Conservation (phyloP, 2,329 filamentous ascomycete species). For the Aspergillus floridensis region DNA sequence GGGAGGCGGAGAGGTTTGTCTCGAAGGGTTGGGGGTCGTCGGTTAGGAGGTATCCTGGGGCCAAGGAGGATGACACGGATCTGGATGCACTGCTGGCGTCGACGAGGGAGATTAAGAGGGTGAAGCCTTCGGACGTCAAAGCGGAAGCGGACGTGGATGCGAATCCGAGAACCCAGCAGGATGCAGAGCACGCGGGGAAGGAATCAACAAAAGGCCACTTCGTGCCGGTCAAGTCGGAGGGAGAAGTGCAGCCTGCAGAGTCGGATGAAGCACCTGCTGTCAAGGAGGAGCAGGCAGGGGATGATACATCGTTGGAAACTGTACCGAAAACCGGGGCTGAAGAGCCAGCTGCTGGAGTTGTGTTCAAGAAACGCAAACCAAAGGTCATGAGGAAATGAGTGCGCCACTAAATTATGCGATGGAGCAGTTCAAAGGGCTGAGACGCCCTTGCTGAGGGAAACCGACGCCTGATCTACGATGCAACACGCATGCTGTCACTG, state of each 20-base stretch:
- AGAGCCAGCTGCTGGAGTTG: slow-evolving; percentile 31
- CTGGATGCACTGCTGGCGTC: slow-evolving; percentile 45
- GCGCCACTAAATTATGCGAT: not conserved
- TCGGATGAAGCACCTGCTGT: slow-evolving; percentile 11
- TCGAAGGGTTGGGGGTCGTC: slow-evolving; percentile 47
- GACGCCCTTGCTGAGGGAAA: not conserved
- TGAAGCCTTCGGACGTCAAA: slow-evolving; percentile 17
- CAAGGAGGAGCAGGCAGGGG: slow-evolving; percentile 24
- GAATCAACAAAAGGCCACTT: slow-evolving; percentile 8
- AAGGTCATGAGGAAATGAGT: slow-evolving; percentile 42
- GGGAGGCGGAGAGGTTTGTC: slow-evolving; percentile 30
- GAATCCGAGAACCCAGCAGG: slow-evolving; percentile 16
- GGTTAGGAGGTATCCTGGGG: slow-evolving; percentile 41
- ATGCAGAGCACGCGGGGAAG: slow-evolving; percentile 6
- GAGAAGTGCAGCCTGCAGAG: slow-evolving; percentile 7
- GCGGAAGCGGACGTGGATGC: slow-evolving; percentile 6
- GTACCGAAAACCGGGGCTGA: slow-evolving; percentile 18
- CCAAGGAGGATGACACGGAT: slow-evolving; percentile 35
- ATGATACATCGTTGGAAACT: slow-evolving; percentile 3
- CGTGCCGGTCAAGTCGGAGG: slow-evolving; percentile 9
- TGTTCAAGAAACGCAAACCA: slow-evolving; percentile 52
- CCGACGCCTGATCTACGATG: not conserved
- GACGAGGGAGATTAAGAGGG: slow-evolving; percentile 40
- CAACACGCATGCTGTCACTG: not conserved
- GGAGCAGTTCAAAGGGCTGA: not conserved